Evolutionary conservation across 331 rosid genomes (phyloP).

Genomic region (Stylosanthes scabra): DNA sequence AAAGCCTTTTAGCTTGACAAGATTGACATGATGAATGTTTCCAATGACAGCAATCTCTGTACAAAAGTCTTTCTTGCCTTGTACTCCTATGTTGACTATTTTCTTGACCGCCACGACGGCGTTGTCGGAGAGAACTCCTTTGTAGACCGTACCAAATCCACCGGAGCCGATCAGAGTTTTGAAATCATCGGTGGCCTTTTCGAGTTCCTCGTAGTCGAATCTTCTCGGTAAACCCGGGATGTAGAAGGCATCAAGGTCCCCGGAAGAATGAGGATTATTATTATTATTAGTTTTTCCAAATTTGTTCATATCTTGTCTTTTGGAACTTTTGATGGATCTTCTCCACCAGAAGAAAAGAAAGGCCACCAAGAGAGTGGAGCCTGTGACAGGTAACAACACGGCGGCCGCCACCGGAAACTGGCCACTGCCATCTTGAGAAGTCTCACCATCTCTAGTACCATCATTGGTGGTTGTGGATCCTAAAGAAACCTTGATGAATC

Average conservation of each 20-base stretch:
- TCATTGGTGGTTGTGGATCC: slow-evolving; percentile 23
- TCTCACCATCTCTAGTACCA: slow-evolving; percentile 4
- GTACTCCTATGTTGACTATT: slow-evolving; percentile 73
- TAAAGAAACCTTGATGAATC: slow-evolving; percentile 62
- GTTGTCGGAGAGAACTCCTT: slow-evolving; percentile 71
- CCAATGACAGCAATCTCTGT: slow-evolving; percentile 93
- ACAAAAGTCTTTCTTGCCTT: slow-evolving; percentile 91
- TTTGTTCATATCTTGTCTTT: slow-evolving; percentile 38
- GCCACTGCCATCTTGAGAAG: slow-evolving; percentile 37
- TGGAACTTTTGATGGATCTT: slow-evolving; percentile 47
- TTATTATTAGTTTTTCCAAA: slow-evolving; percentile 44
- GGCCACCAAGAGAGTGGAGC: slow-evolving; percentile 52
- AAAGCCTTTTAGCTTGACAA: slow-evolving; percentile 84
- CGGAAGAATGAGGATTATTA: slow-evolving; percentile 50
- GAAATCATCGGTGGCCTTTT: slow-evolving; percentile 74
- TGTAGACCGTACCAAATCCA: slow-evolving; percentile 88
- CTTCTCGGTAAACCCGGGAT: slow-evolving; percentile 91
- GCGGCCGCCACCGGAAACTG: slow-evolving; percentile 64
- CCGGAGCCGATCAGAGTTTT: slow-evolving; percentile 82
- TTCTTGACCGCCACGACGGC: slow-evolving; percentile 87
- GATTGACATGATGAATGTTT: slow-evolving; percentile 75
- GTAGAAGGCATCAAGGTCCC: slow-evolving; percentile 68
- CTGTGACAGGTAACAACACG: slow-evolving; percentile 64
- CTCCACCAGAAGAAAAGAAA: slow-evolving; percentile 64
- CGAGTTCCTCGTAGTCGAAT: slow-evolving; percentile 75